Evolutionary conservation across 768 basidiomycete species (phyloP), one percentile per base, ranked within the genome.

Genomic region (Cystoderma amianthinum): DNA sequence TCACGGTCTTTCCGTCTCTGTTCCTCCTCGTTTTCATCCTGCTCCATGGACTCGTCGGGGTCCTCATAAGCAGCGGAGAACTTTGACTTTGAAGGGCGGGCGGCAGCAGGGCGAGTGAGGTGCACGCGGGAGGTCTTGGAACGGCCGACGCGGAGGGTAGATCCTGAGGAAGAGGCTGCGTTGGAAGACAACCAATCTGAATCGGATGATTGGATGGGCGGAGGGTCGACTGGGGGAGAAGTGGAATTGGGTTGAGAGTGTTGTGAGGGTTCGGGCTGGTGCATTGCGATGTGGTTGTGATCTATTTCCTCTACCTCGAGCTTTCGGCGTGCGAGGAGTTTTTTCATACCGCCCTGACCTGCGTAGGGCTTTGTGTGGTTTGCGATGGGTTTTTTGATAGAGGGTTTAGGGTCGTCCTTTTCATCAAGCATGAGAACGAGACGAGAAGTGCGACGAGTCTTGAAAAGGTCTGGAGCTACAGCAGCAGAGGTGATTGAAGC

Each of bases 341-440:
- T 88, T 67, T 82, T 86, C 72, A 86, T 80, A 1, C 84, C 83
- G 39, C 85, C 82, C 46, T 78, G 75, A 5, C 85, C 86, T 1
- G 84, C 80, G 50, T 89, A 89, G 3, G 86, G 86, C 51, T 88
- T 88, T 15, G 75, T 76, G 28, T 71, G 72, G 46, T 78, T 79
- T 11, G 67, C 59, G 13, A 64, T 55, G 32, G 58, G 65, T 24
- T 52, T 59, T 50, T 69, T 71, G 35, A 48, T 54, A 22, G 43
- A 52, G 13, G 71, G 64, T 12, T 74, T 72, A 46, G 71, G 74
- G 32, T 59, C 60, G 15, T 61, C 61, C 48, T 72, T 69, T 48
- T 81, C 79, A 42, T 76, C 76, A 11, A 72, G 69, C 80, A 86
- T 85, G 22, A 82, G 67, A 17, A 75, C 54, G 19, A 74, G 60